Base-by-base conservation (phyloP, 768 basidiomycete species). In the Sistotremastrum niveocremeum region DNA sequence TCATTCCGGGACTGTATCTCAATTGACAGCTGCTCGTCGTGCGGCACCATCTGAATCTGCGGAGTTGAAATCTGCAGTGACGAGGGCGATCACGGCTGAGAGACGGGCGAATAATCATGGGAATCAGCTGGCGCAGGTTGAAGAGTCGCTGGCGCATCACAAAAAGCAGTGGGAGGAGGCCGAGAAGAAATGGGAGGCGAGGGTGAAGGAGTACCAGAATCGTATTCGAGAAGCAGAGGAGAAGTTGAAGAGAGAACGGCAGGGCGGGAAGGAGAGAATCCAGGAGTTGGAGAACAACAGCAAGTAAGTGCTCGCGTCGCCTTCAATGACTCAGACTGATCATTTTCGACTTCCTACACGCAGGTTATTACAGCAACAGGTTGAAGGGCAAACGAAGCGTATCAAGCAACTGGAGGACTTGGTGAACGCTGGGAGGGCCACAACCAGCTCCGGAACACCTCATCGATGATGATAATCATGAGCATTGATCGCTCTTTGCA, bases 131-230 rank as follows among this genome's bases (percentile, higher is more conserved):
- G 60, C 79, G 2, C 72, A 78, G 28, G 78, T 84, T 3, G 94
- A 98, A 58, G 88, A 93, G 63, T 83, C 82, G 64, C 72, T 93
- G 42, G 77, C 81, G 1, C 61, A 67, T 37, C 72, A 85, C 63
- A 83, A 81, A 52, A 71, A 79, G 64, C 84, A 80, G 68, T 84
- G 73, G 35, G 66, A 70, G 0, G 68, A 66, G 0, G 83, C 85
- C 0, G 91, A 95, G 53, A 67, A 65, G 44, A 94, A 93, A 62
- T 98, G 93, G 90, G 91, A 93, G 56, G 87, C 83, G 0, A 71
- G 93, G n/a, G 86, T 98, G 39, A 83, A 81, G 61, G 93, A 98
- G 62, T 91, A 93, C 55, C 89, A 95, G 64, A 59, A 75, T 9
- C 66, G 85, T 11, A 57, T 91, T 51, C 81, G 79, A 60, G 77